These are phyloP conservation scores for Trypanosoma vivax DNA, from an alignment of 208 protist genomes.

Conservation along the genomic window DNA sequence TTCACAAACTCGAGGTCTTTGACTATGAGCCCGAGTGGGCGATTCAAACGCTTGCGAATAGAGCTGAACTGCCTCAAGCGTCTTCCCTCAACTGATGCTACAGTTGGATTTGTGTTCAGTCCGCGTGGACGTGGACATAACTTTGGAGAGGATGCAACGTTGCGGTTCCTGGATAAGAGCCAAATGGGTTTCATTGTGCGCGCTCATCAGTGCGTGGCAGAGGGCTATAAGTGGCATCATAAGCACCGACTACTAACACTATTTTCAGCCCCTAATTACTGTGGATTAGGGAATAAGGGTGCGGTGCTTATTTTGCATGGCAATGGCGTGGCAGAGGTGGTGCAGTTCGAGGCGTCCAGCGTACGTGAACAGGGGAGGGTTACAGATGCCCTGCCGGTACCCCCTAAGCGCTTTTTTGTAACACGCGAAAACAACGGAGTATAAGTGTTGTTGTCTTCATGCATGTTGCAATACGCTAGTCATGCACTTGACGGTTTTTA, in stretches of 20 bases:
- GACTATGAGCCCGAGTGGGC: background rate
- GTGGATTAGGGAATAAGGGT: constrained; percentile 98
- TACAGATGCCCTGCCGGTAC: constrained; percentile 21
- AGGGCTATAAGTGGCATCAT: constrained; percentile 98
- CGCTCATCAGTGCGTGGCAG: constrained; percentile 97
- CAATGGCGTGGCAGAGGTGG: constrained; percentile 29
- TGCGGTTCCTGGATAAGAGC: constrained; percentile 95
- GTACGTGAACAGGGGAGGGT: constrained; percentile 3
- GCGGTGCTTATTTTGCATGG: constrained; percentile 87
- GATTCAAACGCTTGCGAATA: background rate
- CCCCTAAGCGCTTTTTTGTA: constrained; percentile 23
- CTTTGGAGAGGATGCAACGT: constrained; percentile 97
- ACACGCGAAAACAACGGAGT: background rate
- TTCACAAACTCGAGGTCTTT: background rate
- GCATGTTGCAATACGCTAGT: too few relatives aligned
- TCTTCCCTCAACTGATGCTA: constrained; percentile 14
- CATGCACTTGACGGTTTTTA: too few relatives aligned
- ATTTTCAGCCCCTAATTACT: constrained; percentile 99
- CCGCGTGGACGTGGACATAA: constrained; percentile 97
- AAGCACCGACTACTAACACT: constrained; percentile 97
- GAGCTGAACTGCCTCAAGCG: constrained; percentile 5
- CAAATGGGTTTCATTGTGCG: constrained; percentile 97
- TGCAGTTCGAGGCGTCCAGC: constrained; percentile 56
- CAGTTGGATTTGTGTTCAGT: constrained; percentile 95
- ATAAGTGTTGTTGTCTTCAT: too few relatives aligned